Base-by-base conservation (phyloP, 2,329 filamentous ascomycete species). In the Zymoseptoria passerinii region DNA sequence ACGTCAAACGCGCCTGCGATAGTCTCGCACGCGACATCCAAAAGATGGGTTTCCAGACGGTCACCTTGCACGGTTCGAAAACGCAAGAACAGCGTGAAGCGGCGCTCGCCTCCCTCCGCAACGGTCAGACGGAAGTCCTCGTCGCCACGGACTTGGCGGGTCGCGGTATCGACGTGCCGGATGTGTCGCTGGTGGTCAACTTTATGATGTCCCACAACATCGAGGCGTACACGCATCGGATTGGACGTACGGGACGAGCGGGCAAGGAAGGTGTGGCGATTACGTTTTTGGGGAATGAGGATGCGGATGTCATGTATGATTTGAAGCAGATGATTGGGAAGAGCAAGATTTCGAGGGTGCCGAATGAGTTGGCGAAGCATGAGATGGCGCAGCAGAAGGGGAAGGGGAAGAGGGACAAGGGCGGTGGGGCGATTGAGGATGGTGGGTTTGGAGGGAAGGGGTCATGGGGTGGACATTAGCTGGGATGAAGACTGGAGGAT, bases 1-100 rank as follows among this genome's bases (percentile, higher is more conserved):
- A 99, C 75, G 96, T 97, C 84, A 97, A 97, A 77, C 89, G 92
- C 67, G 97, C 97, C 78, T 97, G 92, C 78, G 94, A 99, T 73
- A 89, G 90, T 59, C 88, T 99, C 52, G 92, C 92, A 2, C 84
- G 90, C 61, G 92, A 97, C 71, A 94, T 99, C 78, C 94, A 95
- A 71, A 83, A 88, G 55, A 94, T 94, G 85, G 94, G 94, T 67
- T 94, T 91, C 80, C 89, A 85, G 19, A 84, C 88, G 7, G 92
- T 95, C 68, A 96, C 92, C 0, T 78, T 99, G 29, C 94, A 99
- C 77, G 92, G 94, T 63, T 90, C 86, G 77, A 99, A 99, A 76
- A 96, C 92, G 0, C 94, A 99, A 76, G 94, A 97, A 61, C 94
- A 99, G 81, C 87, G 94, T 81, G 94, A 99, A 75, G 89, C 90